phyloP scores from a whole-genome alignment of 2,329 filamentous ascomycete genomes.

The Aspergillus brunneoviolaceus region DNA sequence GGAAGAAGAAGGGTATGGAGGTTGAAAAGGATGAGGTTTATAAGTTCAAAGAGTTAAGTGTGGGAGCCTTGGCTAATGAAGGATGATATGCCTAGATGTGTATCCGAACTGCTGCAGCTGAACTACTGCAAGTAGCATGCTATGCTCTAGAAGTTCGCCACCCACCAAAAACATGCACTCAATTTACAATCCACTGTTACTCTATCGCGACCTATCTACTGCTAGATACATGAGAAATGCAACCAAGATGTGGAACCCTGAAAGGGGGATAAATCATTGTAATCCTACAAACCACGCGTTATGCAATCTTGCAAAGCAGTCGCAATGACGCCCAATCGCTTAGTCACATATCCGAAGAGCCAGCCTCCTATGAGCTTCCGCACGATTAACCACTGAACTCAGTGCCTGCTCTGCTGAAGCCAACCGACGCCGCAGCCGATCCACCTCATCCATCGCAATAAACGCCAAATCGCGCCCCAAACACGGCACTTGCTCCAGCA shows the following conservation, averaged over 20 bases:
- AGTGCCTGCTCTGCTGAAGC: neutral
- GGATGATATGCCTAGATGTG: neutral
- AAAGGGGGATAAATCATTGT: no score
- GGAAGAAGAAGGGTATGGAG: neutral
- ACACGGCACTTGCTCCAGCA: neutral
- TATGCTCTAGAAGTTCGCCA: neutral
- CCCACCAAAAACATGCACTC: no score
- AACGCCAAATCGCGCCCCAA: neutral
- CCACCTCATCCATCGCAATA: neutral
- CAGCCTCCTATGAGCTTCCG: no score
- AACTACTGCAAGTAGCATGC: neutral
- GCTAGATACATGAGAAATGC: no score
- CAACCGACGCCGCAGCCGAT: neutral
- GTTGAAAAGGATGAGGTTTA: constrained; percentile 1
- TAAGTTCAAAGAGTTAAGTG: constrained; percentile 1
- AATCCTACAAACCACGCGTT: no score
- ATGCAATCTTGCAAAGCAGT: no score
- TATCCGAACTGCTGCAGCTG: neutral
- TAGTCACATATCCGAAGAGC: no score
- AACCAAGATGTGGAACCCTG: no score
- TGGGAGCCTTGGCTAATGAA: neutral
- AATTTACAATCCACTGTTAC: no score
- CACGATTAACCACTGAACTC: neutral
- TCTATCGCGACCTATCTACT: no score
- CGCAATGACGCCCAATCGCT: no score